Evolutionary conservation across 352 stramenopile species (phyloP), one percentile per base, ranked within the genome.

Genomic region (Pythium aristosporum): DNA sequence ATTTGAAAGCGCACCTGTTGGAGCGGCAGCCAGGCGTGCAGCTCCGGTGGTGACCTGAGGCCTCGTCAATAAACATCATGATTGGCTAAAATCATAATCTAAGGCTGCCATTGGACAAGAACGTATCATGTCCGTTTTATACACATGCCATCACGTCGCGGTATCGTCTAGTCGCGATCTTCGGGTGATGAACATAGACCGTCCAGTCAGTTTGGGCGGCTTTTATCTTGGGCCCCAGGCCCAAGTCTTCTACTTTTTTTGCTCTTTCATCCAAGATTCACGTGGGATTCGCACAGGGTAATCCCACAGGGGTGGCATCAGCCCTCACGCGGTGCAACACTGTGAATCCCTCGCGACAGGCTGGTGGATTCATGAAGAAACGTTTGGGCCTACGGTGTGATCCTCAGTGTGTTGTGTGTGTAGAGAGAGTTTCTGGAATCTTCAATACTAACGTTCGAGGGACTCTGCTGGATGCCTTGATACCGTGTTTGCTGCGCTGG

Each of bases 81-180:
- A n/a, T 56, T 30, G 16, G 28, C 25, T 30, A 30, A 30, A 30
- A 30, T 30, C 5, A 30, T 30, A 30, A 30, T 30, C 3, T 30
- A 30, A 30, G 25, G 25, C 25, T 30, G 3, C 25, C 25, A 30
- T 56, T 56, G 49, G 49, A 41, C 42, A 21, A 39, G 9, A 28
- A 16, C 21, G 20, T 56, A 42, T 36, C 25, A 57, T 57, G 32
- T 18, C 8, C 36, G 18, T 30, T 28, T 25, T 44, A 23, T 57
- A 34, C 36, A 49, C 28, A 5, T 32, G 50, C 32, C 50, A 57
- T 57, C 50, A 46, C 36, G 50, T 25, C 30, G 34, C 25, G 15
- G 21, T 10, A n/a, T 57, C 50, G 50, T 57, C 50, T 10, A n/a
- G 30, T 57, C 34, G 50, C 50, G 50, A 57, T 55, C 48, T 55